Evolutionary conservation across 306 rosid genomes (phyloP).

Genomic region (Chamaecrista fasciculata): DNA sequence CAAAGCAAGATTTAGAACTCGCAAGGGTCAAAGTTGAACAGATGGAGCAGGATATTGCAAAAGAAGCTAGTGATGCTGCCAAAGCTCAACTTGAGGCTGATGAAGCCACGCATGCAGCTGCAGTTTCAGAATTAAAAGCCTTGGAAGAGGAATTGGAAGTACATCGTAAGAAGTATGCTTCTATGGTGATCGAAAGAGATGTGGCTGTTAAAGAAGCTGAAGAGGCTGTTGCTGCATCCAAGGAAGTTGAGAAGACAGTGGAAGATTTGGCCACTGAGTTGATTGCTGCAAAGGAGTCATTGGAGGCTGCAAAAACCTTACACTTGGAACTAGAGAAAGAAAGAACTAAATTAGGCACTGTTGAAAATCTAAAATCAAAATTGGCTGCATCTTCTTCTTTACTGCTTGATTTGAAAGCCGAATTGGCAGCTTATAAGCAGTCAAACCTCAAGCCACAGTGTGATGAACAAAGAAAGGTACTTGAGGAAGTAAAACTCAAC

Average conservation of each 20-base stretch:
- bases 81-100: constrained; percentile 74
- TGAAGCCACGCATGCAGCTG: constrained; percentile 52
- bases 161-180: constrained; percentile 49
- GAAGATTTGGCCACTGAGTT: constrained; percentile 62
- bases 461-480: constrained; percentile 28
- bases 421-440: background rate
- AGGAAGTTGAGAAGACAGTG: constrained; percentile 61
- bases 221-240: constrained; percentile 29
- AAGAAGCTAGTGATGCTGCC: constrained; percentile 63
- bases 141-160: constrained; percentile 58
- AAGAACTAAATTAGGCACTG: constrained; percentile 22
- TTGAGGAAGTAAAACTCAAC: constrained; percentile 45
- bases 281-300: constrained; percentile 51
- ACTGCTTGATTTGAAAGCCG: constrained; percentile 7
- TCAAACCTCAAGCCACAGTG: background rate
- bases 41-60: constrained; percentile 71
- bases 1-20: constrained; percentile 62
- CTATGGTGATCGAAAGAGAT: constrained; percentile 49
- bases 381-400: background rate
- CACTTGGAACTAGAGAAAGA: background rate
- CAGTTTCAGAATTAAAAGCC: constrained; percentile 53
- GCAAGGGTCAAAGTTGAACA: constrained; percentile 62
- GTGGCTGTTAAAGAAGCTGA: constrained; percentile 52
- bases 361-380: background rate
- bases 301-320: constrained; percentile 35